A percentile compares a stretch with the other conserved stretches of the same genome.
Conservation (phyloP, 345 rosid genomes). For the Moricandia moricandioides region DNA sequence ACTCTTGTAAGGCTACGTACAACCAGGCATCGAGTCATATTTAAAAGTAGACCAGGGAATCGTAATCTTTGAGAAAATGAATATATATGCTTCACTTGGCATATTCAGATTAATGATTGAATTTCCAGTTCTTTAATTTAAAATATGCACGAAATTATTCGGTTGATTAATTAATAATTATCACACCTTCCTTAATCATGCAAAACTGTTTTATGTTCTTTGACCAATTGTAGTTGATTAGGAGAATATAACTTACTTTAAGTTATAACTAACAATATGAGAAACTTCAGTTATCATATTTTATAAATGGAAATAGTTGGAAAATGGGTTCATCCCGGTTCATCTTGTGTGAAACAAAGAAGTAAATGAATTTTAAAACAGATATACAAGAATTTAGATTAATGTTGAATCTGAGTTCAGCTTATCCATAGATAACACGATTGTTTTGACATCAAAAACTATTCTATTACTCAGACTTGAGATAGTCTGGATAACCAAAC, state of each 20-base stretch:
- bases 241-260: not conserved
- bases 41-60: not conserved
- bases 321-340: not conserved
- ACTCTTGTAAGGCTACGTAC: constrained; percentile 28
- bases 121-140: not conserved
- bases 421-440: not conserved
- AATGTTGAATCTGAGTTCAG: not conserved
- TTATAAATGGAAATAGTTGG: not conserved
- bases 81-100: constrained; percentile 15
- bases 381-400: not conserved
- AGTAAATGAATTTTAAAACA: not conserved
- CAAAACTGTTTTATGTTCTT: constrained; percentile 27
- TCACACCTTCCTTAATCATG: constrained; percentile 17
- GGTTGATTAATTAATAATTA: constrained; percentile 3
- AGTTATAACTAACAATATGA: not conserved
- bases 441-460: not conserved
- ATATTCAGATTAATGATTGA: constrained; percentile 12
- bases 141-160: not conserved
- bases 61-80: constrained; percentile 4
- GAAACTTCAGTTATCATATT: not conserved
- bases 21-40: constrained; percentile 13
- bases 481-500: no score
- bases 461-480: not conserved
- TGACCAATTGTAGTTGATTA: constrained; percentile 17
- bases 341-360: not conserved